Percentiles rank a stretch among this genome's conserved stretches.
These are phyloP conservation scores for Papilionanthe hybrid DNA, from an alignment of 116 monocot genomes.

Conservation along the genomic window DNA sequence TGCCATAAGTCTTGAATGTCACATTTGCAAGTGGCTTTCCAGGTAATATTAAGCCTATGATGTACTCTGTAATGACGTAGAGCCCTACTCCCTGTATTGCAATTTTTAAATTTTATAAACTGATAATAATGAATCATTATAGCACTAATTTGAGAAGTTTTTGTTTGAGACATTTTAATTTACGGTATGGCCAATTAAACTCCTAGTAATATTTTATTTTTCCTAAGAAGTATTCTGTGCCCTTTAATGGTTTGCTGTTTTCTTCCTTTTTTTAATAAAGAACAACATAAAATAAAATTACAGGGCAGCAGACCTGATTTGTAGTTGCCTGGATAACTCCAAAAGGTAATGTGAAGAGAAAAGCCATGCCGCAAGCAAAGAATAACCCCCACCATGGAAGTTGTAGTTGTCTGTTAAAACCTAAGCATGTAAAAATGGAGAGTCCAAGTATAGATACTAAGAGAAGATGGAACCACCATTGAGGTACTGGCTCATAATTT, in stretches of 20 bases:
- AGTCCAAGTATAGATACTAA: slow-evolving; percentile 11
- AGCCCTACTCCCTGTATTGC: slow-evolving; percentile 25
- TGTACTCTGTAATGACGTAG: slow-evolving; percentile 32
- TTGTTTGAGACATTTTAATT: too few species aligned
- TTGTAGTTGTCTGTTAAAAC: slow-evolving; percentile 33
- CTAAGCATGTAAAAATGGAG: slow-evolving; percentile 26
- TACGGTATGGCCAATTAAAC: too few species aligned
- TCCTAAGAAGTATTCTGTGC: too few species aligned
- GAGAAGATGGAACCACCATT: slow-evolving; percentile 39
- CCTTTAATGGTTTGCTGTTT: background rate
- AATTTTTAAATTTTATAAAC: background rate
- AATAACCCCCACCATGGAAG: slow-evolving; percentile 53
- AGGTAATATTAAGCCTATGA: slow-evolving; percentile 31
- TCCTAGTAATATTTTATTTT: too few species aligned
- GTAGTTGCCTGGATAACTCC: slow-evolving; percentile 48
- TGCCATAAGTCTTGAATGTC: slow-evolving; percentile 43
- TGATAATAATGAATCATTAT: too few species aligned
- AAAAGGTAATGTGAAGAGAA: slow-evolving; percentile 52
- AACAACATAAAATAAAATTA: background rate
- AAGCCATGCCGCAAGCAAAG: slow-evolving; percentile 32
- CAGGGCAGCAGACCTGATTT: slow-evolving; percentile 27
- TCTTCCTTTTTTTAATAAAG: background rate
- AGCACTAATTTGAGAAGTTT: too few species aligned
- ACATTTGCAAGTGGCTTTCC: slow-evolving; percentile 45
- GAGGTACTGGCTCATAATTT: slow-evolving; percentile 36